Base-by-base conservation (phyloP, 1,284 basidiomycete species). In the Baeospora myosura region DNA sequence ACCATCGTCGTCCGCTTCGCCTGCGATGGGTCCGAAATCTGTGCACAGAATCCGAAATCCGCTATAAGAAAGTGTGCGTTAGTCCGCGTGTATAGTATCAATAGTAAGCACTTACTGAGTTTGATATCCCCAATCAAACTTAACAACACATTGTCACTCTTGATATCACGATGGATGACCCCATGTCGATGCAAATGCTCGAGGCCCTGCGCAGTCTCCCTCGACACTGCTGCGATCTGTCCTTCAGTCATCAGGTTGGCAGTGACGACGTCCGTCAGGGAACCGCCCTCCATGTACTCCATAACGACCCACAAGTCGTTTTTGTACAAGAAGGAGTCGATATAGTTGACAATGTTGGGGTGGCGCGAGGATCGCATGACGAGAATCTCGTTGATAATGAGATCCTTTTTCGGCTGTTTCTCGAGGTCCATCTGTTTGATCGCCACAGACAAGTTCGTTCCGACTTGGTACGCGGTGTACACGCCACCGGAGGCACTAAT, bases 351-450 rank as follows among this genome's bases (percentile, higher is more conserved):
- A 54, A 98, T 98, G 63, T 98, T 99, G 14, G 89, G 88, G 61
- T 98, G 95, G 26, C 88, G 76, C 12, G 89, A 93, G 36, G 93
- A 86, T 33, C 92, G 88, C 95, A 98, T 98, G 59, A 98, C 94
- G 52, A 98, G 80, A 51, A 98, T 98, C 65, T 99, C 96, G 67
- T 99, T 99, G 70, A 99, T 98, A 69, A 99, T 98, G 40, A 98
- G 75, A 60, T 98, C 95, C 66, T 97, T 97, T 75, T 98, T 98
- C 25, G 95, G 96, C 61, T 98, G 96, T 68, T 98, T 97, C 64
- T 97, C 93, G 24, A 99, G 75, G 69, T 98, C 95, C 96, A 98
- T 98, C 66, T 98, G 95, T 66, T 98, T 99, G 76, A 99, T 98
- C 22, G 96, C 96, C 22, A 99, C 96, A 3, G 84, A 88, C 34